Base-by-base conservation (phyloP, 2,329 filamentous ascomycete genomes). In the Ceratocystis colombiana region DNA sequence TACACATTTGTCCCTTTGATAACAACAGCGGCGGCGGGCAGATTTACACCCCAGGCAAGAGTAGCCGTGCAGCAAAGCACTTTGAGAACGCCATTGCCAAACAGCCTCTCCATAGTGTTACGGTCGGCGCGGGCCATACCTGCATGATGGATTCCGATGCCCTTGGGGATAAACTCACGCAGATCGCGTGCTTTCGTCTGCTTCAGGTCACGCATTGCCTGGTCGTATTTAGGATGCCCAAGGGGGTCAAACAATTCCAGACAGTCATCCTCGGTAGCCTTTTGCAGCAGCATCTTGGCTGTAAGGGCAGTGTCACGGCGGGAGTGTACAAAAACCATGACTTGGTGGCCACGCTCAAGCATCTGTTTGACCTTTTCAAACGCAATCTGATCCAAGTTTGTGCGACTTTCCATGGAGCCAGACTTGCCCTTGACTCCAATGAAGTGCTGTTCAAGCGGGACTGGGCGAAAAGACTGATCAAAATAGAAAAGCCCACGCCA, bases 241-340 rank as follows among this genome's bases (percentile, higher is more conserved):
- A 81, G 83, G 1, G 91, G 89, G 73, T 96, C 91, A 69, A 99
- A 91, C 0, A 99, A 79, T 67, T 96, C 89, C 10, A 85, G 78
- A 69, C 88, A 90, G 55, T 85, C 82, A 48, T 96, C 82, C 44
- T 97, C 92, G 1, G 85, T 79, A 0, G 94, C 94, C 79, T 94
- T 91, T 71, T 96, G 87, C 69, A 89, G 86, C 30, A 99, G 79
- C 78, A 88, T 90, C 70, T 89, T 88, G 59, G 94, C 92, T 1
- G 93, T 95, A 69, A 88, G 83, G 70, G 96, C 85, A 0, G 95
- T 99, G 71, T 99, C 95, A 73, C 96, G 92, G 30, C 94, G 84
- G 0, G 93, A 96, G 74, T 99, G 95, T 10, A 99, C 95, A 75
- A 99, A 99, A 0, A 99, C 93, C 95, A 99, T 99, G 70, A 99